A percentile compares a stretch with the other conserved stretches of the same genome.
Conservation (phyloP, 1,139 yeast species). For the Yamadazyma oceani region DNA sequence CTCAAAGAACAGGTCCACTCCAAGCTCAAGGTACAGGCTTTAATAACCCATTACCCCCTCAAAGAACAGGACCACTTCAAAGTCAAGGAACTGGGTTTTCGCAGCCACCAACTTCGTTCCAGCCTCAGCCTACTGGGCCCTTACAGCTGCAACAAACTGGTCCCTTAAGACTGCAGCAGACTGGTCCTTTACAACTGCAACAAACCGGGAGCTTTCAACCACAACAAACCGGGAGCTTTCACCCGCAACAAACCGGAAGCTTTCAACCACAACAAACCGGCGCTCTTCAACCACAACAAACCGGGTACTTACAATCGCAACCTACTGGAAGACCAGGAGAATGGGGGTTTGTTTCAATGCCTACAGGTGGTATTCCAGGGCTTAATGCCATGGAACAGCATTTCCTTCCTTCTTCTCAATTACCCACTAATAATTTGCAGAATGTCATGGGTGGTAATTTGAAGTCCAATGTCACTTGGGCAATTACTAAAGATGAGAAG, state of each 20-base stretch:
- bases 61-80: slow-evolving; percentile 31
- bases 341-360: slow-evolving; percentile 78
- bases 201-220: slow-evolving; percentile 22
- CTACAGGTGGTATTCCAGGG: slow-evolving; percentile 76
- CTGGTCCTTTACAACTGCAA: slow-evolving; percentile 28
- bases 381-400: slow-evolving; percentile 72
- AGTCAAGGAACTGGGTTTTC: slow-evolving; percentile 39
- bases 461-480: slow-evolving; percentile 62
- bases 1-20: slow-evolving; percentile 38
- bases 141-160: slow-evolving; percentile 43
- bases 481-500: slow-evolving; percentile 84
- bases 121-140: slow-evolving; percentile 29
- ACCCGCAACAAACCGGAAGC: slow-evolving; percentile 25
- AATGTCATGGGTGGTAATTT: slow-evolving; percentile 53
- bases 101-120: slow-evolving; percentile 40
- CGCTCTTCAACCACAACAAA: slow-evolving; percentile 42
- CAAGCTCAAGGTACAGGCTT: slow-evolving; percentile 32
- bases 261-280: slow-evolving; percentile 37
- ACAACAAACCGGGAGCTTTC: slow-evolving; percentile 40
- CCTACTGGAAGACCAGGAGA: slow-evolving; percentile 79
- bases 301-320: slow-evolving; percentile 46
- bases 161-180: slow-evolving; percentile 28
- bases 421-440: slow-evolving; percentile 44
- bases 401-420: slow-evolving; percentile 64
- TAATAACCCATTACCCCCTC: slow-evolving; percentile 37